phyloP scores from a whole-genome alignment of 495 filamentous ascomycete genomes.

The Aspergillus mulundensis region DNA sequence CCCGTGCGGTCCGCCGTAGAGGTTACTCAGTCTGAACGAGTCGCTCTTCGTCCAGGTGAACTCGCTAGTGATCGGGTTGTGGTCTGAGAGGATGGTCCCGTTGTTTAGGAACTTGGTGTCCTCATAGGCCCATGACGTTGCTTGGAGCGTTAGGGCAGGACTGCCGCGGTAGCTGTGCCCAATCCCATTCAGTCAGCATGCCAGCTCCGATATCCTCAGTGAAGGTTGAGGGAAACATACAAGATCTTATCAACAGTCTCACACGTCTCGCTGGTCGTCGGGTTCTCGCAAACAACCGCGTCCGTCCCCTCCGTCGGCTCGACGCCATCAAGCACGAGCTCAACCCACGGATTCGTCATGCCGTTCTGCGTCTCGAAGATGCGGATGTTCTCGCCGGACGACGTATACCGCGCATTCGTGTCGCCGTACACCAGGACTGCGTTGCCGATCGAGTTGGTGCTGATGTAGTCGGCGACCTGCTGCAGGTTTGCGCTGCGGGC shows the following conservation, averaged over 20 bases:
- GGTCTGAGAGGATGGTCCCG: conserved; percentile 54
- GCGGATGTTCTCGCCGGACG: conserved; percentile 45
- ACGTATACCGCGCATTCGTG: conserved; percentile 56
- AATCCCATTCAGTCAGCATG: too few relatives aligned
- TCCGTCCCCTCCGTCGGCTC: conserved; percentile 39
- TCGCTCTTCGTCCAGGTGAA: conserved; percentile 46
- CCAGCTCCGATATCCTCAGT: too few relatives aligned
- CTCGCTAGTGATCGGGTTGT: conserved; percentile 54
- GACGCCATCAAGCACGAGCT: conserved; percentile 40
- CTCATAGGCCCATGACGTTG: conserved; percentile 47
- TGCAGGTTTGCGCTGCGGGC: conserved; percentile 53
- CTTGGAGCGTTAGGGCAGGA: conserved; percentile 38
- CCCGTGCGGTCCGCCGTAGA: conserved; percentile 52
- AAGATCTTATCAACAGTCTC: conserved; percentile 64
- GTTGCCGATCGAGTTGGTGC: conserved; percentile 48
- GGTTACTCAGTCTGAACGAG: conserved; percentile 40
- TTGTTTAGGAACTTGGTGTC: conserved; percentile 48
- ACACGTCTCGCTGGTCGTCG: conserved; percentile 44
- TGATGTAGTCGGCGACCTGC: conserved; percentile 53
- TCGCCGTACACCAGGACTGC: conserved; percentile 59
- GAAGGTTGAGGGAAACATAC: conserved; percentile 2
- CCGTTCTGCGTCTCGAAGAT: conserved; percentile 41
- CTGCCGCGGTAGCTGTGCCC: conserved; percentile 42
- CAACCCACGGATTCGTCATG: conserved; percentile 51
- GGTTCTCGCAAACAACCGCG: conserved; percentile 43